phyloP scores from a whole-genome alignment of 352 stramenopile species.

The Globisporangium nodosum region DNA sequence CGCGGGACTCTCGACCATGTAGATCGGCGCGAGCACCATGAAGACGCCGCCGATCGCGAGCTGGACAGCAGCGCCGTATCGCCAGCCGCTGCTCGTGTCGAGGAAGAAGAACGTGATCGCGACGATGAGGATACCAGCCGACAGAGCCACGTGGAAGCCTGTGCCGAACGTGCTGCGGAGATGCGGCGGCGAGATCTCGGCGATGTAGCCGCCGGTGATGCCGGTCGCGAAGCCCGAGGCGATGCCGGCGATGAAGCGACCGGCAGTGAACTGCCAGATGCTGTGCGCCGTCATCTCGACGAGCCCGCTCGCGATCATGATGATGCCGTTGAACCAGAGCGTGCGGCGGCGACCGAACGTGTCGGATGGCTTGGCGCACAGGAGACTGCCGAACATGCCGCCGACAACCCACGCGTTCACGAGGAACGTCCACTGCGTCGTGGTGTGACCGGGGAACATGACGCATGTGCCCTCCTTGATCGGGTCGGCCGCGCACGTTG shows the following conservation, averaged over 20 bases:
- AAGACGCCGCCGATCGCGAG: conserved; percentile 26
- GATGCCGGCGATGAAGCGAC: conserved; percentile 32
- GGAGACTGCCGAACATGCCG: conserved; percentile 32
- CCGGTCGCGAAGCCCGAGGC: conserved; percentile 28
- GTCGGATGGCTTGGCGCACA: conserved; percentile 22
- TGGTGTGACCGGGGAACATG: conserved; percentile 30
- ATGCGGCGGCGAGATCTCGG: conserved; percentile 36
- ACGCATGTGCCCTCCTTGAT: conserved; percentile 23
- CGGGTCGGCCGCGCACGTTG: conserved; percentile 20
- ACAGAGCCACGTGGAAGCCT: conserved; percentile 40
- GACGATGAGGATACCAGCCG: conserved; percentile 36
- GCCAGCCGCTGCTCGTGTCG: conserved; percentile 38
- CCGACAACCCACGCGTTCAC: conserved; percentile 38
- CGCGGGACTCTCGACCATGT: conserved; percentile 33
- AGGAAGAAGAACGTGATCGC: conserved; percentile 48
- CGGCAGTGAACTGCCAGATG: conserved; percentile 25
- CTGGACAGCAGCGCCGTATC: conserved; percentile 27
- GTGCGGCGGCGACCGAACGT: conserved; percentile 23
- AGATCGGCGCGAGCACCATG: conserved; percentile 14
- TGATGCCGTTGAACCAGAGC: conserved; percentile 21
- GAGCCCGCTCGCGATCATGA: conserved; percentile 28
- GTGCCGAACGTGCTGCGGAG: conserved; percentile 22
- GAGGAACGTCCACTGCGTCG: conserved; percentile 25
- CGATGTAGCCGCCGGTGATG: conserved; percentile 30
- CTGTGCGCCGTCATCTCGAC: conserved; percentile 20